Evolutionary conservation across 352 stramenopile genomes (phyloP), one percentile per base, ranked within the genome.

Genomic region (Globisporangium acanthophoron): DNA sequence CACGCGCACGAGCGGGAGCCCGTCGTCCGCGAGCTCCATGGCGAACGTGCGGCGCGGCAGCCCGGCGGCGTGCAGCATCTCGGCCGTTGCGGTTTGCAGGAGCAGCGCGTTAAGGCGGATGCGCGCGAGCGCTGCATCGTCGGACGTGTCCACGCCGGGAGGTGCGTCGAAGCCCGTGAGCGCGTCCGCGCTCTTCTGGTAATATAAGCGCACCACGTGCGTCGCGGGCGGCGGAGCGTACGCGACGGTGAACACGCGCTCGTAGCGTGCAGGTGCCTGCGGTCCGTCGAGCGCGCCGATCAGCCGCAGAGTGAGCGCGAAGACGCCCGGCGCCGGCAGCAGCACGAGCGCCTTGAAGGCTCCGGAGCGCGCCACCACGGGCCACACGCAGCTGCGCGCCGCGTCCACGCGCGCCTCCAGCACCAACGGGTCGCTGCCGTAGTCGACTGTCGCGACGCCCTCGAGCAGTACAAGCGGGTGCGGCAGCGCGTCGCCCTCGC

Each of bases 401-500:
- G 52, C 57, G 59, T 75, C 70, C 11, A 88, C 40, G 11, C 67
- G 65, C 46, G 66, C 78, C 45, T 80, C 66, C 18, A 88, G 49
- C 50, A 76, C 85, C 43, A 71, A 67, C 24, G 69, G 50, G 21
- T 37, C 20, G 44, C 55, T 58, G 6, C 37, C 6, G 37, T 45
- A 1, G 67, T 24, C 33, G 59, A 33, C 2, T 7, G 37, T 20
- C 27, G 85, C 61, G 46, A 44, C 51, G 39, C 79, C 76, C 55
- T 87, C 71, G 33, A 87, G 65, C 51, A 89, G 65, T 31, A 86
- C 65, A 37, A 87, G 65, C n/a, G 76, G 76, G 50, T 87, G 71
- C 16, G 68, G 49, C 39, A 89, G 59, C n/a, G 66, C 77, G 49
- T 92, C 94, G 43, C 83, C 85, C 64, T 93, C 76, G 57, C 79